A percentile compares a stretch with the other conserved stretches of the same genome.
These are phyloP conservation scores for Mortierella sp. DNA, from an alignment of 371 early-diverging fungal species.

Conservation along the genomic window DNA sequence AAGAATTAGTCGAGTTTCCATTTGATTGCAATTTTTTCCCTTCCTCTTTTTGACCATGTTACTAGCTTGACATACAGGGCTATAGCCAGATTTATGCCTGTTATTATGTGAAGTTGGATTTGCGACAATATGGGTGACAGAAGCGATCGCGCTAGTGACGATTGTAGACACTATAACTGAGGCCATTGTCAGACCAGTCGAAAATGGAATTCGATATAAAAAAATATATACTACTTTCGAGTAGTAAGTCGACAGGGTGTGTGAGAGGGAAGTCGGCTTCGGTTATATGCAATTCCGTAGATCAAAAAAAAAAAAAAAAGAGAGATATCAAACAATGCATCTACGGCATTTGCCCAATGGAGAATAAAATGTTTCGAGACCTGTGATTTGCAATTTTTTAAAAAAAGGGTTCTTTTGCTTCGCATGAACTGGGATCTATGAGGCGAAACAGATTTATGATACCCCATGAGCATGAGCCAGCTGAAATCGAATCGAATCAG, in stretches of 20 bases:
- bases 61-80: neutral
- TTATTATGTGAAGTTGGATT: neutral
- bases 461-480: neutral
- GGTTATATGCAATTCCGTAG: neutral
- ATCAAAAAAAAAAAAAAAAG: neutral
- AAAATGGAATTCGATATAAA: neutral
- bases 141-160: neutral
- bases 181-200: neutral
- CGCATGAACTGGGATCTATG: no score
- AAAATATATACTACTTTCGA: no score
- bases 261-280: no score
- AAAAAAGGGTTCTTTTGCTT: neutral
- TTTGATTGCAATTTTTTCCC: neutral
- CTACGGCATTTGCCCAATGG: no score
- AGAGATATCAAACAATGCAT: neutral
- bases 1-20: neutral
- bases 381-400: no score
- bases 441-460: neutral
- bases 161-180: neutral
- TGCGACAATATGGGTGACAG: neutral
- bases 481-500: constrained; percentile 12
- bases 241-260: no score
- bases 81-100: neutral
- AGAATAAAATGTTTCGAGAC: no score
- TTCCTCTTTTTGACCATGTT: neutral